phyloP scores from a whole-genome alignment of 2,329 filamentous ascomycete species.

The Lasiodiplodia sp. region DNA sequence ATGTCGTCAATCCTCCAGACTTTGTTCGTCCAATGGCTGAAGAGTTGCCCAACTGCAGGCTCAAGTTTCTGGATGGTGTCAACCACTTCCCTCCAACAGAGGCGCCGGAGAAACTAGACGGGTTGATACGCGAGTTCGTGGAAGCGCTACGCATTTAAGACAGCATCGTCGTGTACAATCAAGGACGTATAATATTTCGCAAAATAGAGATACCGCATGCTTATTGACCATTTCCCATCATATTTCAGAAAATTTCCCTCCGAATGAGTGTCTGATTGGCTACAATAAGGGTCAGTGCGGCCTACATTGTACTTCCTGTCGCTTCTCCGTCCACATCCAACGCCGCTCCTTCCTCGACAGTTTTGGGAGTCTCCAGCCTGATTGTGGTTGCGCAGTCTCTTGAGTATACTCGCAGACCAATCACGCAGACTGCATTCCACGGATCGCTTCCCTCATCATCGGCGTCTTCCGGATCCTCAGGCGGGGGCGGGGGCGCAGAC shows the following conservation, averaged over 20 bases:
- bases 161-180: too few species aligned
- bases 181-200: neutral
- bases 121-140: neutral
- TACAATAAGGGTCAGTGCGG: neutral
- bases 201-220: too few species aligned
- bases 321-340: constrained; percentile 42
- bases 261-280: neutral
- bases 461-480: constrained; percentile 41
- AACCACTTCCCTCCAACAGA: neutral
- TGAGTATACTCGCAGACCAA: constrained; percentile 65
- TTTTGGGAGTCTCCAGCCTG: constrained; percentile 55
- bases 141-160: neutral
- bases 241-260: too few species aligned
- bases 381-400: constrained; percentile 59
- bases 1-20: too few species aligned
- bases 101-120: neutral
- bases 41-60: neutral
- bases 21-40: too few species aligned
- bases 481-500: too few species aligned
- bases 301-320: constrained; percentile 46
- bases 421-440: constrained; percentile 68
- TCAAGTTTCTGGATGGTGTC: neutral
- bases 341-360: constrained; percentile 40
- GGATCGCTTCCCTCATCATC: constrained; percentile 58
- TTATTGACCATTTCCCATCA: too few species aligned